These are phyloP conservation scores for Crotalaria pallida DNA, from an alignment of 306 rosid species.

Conservation along the genomic window DNA sequence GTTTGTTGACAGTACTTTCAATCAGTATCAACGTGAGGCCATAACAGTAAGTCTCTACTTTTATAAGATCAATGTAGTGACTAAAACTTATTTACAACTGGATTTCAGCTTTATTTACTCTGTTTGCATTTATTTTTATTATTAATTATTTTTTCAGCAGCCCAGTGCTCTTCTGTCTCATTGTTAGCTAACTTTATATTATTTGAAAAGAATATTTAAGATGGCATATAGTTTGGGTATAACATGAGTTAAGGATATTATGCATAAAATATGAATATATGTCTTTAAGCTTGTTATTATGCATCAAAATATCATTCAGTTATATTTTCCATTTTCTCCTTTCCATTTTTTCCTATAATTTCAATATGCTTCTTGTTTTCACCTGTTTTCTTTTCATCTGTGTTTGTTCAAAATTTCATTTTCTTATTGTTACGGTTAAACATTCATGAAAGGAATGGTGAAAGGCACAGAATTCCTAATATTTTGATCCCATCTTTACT, in stretches of 20 bases:
- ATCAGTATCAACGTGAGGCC: constrained; percentile 77
- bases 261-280: not conserved
- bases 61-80: not conserved
- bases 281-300: not conserved
- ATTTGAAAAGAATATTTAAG: constrained; percentile 9
- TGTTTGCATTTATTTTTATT: not conserved
- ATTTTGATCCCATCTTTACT: not conserved
- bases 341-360: not conserved
- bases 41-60: constrained; percentile 64
- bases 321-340: not conserved
- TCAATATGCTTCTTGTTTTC: constrained; percentile 10
- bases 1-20: constrained; percentile 60
- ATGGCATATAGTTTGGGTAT: constrained; percentile 11
- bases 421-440: not conserved
- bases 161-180: not conserved
- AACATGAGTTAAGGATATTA: not conserved
- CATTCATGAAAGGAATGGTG: not conserved
- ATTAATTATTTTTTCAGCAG: not conserved
- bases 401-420: not conserved
- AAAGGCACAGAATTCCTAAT: not conserved
- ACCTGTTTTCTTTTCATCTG: not conserved
- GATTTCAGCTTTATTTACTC: not conserved
- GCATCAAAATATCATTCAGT: not conserved
- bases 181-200: not conserved
- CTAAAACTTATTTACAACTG: not conserved